Evolutionary conservation across 768 basidiomycete genomes (phyloP).

Genomic region (Pleurotus djamor): DNA sequence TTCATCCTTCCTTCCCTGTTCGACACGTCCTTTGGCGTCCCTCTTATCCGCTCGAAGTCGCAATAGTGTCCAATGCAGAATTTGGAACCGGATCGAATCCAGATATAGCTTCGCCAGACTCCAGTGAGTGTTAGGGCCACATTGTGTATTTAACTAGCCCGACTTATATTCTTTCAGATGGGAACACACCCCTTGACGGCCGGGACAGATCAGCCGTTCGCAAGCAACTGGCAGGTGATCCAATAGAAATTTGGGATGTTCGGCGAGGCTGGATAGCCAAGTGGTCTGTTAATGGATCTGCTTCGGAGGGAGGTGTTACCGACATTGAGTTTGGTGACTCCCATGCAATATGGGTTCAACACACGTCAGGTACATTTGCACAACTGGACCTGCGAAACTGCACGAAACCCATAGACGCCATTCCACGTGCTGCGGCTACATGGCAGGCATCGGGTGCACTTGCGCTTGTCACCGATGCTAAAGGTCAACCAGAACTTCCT

Average conservation of each 20-base stretch:
- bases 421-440: constrained; percentile 59
- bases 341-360: constrained; percentile 71
- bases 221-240: constrained; percentile 40
- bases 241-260: constrained; percentile 86
- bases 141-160: not conserved
- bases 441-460: constrained; percentile 70
- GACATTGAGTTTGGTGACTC: constrained; percentile 71
- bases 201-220: constrained; percentile 1
- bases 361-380: constrained; percentile 74
- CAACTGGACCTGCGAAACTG: constrained; percentile 73
- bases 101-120: constrained; percentile 11
- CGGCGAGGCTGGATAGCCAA: constrained; percentile 80
- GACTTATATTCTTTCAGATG: not conserved
- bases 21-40: constrained; percentile 79
- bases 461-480: constrained; percentile 62
- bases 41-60: constrained; percentile 71
- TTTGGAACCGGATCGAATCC: constrained; percentile 30
- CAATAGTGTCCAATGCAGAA: constrained; percentile 66
- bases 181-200: not conserved
- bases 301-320: constrained; percentile 69
- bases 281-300: constrained; percentile 68
- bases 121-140: not conserved
- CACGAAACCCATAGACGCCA: constrained; percentile 61
- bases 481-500: constrained; percentile 58
- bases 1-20: constrained; percentile 75